Evolutionary conservation across 208 protist species (phyloP).

Genomic region (Trypanosoma caninum): DNA sequence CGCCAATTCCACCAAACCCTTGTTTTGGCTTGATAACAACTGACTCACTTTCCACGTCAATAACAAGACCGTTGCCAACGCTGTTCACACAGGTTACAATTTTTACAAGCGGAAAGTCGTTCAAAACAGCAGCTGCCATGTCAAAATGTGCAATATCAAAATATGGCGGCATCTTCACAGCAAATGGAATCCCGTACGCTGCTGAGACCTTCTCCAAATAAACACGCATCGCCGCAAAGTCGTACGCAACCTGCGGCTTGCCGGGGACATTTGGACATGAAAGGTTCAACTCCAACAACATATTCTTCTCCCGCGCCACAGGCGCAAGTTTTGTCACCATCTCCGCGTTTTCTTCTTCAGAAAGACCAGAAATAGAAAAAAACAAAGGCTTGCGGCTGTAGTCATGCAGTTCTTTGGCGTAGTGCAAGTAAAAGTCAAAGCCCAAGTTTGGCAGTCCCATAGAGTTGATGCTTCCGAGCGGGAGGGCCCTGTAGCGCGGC

Average conservation of each 20-base stretch:
- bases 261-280: conserved; percentile 89
- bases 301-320: conserved; percentile 51
- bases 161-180: conserved; percentile 90
- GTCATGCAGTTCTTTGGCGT: conserved; percentile 37
- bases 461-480: conserved; percentile 85
- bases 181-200: conserved; percentile 72
- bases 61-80: conserved; percentile 83
- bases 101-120: conserved; percentile 73
- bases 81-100: conserved; percentile 90
- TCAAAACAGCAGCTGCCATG: conserved; percentile 69
- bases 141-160: conserved; percentile 91
- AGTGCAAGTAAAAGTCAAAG: conserved; percentile 71
- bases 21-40: conserved; percentile 87
- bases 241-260: conserved; percentile 88
- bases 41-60: conserved; percentile 76
- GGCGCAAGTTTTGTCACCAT: conserved; percentile 58
- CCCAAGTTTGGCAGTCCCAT: conserved; percentile 88
- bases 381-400: conserved; percentile 73
- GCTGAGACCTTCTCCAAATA: conserved; percentile 62
- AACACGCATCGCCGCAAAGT: conserved; percentile 69
- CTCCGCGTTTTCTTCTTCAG: conserved; percentile 63
- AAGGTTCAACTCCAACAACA: conserved; percentile 83
- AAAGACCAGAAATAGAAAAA: conserved; percentile 80
- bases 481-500: conserved; percentile 66
- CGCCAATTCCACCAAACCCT: conserved; percentile 83